A percentile compares a stretch with the other conserved stretches of the same genome.
Evolutionary conservation across 2,329 filamentous ascomycete species (phyloP).

Genomic region (Botrytis tulipae): DNA sequence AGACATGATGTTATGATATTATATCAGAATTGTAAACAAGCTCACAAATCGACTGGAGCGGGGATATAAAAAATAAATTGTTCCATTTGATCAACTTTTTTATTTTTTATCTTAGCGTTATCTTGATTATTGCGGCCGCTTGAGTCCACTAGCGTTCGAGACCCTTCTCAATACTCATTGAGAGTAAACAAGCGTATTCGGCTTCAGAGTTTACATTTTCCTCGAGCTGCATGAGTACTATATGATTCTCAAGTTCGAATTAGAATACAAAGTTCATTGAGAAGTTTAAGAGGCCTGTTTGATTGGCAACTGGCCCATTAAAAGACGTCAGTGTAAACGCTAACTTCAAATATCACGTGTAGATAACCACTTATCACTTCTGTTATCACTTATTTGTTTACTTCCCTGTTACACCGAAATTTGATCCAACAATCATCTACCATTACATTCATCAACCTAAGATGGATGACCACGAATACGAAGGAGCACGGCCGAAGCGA

Average conservation of each 20-base stretch:
- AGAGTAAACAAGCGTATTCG: neutral
- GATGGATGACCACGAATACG: constrained; percentile 43
- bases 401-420: neutral
- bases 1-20: constrained; percentile 34
- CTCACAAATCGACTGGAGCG: constrained; percentile 10
- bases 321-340: neutral
- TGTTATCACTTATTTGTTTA: neutral
- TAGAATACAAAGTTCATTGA: neutral
- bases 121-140: constrained; percentile 17
- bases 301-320: neutral
- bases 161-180: neutral
- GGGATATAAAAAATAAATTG: constrained; percentile 19
- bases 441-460: constrained; percentile 10
- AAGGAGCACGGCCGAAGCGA: constrained; percentile 55
- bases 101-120: constrained; percentile 19
- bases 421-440: neutral
- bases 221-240: neutral
- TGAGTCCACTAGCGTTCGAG: neutral
- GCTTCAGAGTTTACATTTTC: neutral
- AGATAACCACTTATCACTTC: neutral
- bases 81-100: constrained; percentile 16
- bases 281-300: neutral
- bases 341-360: neutral
- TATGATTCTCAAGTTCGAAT: neutral
- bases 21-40: neutral